A percentile compares a stretch with the other conserved stretches of the same genome.
phyloP scores from a whole-genome alignment of 176 grass and related monocot species.

The Oryza brachyantha region DNA sequence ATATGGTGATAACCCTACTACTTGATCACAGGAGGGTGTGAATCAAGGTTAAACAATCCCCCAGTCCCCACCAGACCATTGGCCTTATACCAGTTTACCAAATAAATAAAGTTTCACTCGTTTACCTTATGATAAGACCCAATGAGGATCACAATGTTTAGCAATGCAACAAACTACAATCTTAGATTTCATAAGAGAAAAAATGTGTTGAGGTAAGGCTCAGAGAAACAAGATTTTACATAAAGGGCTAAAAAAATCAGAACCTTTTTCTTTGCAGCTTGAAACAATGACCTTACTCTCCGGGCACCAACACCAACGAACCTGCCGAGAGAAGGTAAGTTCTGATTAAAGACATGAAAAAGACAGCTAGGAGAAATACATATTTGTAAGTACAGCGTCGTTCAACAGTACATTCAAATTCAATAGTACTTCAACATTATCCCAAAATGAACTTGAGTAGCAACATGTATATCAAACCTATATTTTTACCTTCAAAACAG shows the following conservation, averaged over 20 bases:
- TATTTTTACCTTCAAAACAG: conserved; percentile 5
- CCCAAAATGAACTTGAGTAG: not conserved
- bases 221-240: conserved; percentile 3
- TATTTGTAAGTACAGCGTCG: not conserved
- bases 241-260: conserved; percentile 19
- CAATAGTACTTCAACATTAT: conserved; percentile 1
- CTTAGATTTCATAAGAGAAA: not conserved
- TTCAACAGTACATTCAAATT: conserved; percentile 9
- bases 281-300: conserved; percentile 94
- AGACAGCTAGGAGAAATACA: not conserved
- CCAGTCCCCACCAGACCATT: too few species aligned
- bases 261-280: conserved; percentile 97
- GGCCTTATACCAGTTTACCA: too few species aligned
- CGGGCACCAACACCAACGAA: conserved; percentile 99
- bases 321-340: conserved; percentile 48
- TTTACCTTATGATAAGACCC: too few species aligned
- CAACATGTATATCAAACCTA: not conserved
- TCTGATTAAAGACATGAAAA: conserved; percentile 27
- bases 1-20: too few species aligned
- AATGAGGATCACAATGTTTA: not conserved
- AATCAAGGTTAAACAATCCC: too few species aligned
- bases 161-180: not conserved
- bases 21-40: too few species aligned
- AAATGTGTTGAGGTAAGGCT: not conserved
- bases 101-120: too few species aligned